These are phyloP conservation scores for Noccaea caerulescens DNA, from an alignment of 345 rosid species.

Conservation along the genomic window DNA sequence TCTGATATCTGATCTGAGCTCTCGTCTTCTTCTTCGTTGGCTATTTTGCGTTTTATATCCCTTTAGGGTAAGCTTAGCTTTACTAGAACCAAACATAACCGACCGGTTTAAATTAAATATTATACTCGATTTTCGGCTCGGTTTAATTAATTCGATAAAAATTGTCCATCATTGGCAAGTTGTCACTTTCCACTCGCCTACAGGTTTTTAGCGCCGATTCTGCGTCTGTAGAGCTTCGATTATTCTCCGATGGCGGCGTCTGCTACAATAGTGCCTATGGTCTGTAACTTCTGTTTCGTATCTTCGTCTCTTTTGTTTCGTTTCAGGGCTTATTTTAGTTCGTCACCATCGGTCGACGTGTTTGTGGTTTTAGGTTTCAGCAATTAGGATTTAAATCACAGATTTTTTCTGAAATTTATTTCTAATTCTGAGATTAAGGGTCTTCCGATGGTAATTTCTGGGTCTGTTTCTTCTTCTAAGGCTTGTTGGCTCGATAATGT, in stretches of 20 bases:
- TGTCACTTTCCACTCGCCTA: constrained; percentile 8
- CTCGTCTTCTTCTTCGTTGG: constrained; percentile 21
- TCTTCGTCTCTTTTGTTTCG: neutral
- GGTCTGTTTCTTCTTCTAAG: neutral
- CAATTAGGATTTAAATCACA: constrained; percentile 7
- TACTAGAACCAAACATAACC: constrained; percentile 2
- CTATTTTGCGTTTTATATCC: constrained; percentile 20
- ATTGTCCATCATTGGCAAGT: neutral
- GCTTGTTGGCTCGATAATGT: neutral
- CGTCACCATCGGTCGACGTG: neutral
- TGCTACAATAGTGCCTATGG: constrained; percentile 28
- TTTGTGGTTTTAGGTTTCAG: constrained; percentile 32
- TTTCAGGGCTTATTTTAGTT: neutral
- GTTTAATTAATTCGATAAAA: neutral
- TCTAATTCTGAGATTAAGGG: neutral
- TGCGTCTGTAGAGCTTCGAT: constrained; percentile 15
- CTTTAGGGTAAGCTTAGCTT: constrained; percentile 8
- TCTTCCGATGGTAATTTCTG: constrained; percentile 1
- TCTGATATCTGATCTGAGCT: constrained; percentile 13
- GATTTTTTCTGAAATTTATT: neutral
- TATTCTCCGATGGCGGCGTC: constrained; percentile 38
- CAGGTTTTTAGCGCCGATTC: constrained; percentile 29
- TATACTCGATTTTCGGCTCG: constrained; percentile 3
- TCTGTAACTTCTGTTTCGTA: neutral
- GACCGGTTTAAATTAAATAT: constrained; percentile 13